Percentiles rank a stretch among this genome's conserved stretches.
Conservation (phyloP, 352 stramenopile genomes). For the Phytophthora hybrid region DNA sequence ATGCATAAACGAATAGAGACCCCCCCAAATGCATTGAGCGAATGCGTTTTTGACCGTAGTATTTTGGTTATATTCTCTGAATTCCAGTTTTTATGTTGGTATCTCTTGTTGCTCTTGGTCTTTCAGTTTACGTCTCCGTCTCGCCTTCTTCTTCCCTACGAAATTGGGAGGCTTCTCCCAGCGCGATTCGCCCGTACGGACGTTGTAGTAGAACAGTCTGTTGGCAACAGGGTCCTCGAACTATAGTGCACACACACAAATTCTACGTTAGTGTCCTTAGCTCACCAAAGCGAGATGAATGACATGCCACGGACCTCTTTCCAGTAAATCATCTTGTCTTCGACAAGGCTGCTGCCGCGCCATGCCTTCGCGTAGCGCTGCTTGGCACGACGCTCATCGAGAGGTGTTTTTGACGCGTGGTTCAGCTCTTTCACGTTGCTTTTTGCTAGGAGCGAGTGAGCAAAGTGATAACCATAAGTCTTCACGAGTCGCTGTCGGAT, state of each 20-base stretch:
- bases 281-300: neutral
- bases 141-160: conserved; percentile 42
- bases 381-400: conserved; percentile 45
- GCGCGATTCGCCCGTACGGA: conserved; percentile 70
- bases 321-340: conserved; percentile 71
- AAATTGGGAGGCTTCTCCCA: conserved; percentile 63
- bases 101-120: neutral
- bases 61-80: conserved; percentile 1
- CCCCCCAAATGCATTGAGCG: neutral
- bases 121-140: conserved; percentile 24
- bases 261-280: neutral
- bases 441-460: conserved; percentile 51
- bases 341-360: conserved; percentile 34
- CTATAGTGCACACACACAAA: conserved; percentile 31
- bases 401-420: conserved; percentile 31
- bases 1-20: conserved; percentile 17
- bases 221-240: conserved; percentile 53
- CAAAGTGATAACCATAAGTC: conserved; percentile 63
- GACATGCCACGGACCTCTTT: conserved; percentile 54
- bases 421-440: conserved; percentile 50
- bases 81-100: neutral
- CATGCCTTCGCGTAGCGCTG: conserved; percentile 54
- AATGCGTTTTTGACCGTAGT: conserved; percentile 4
- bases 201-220: conserved; percentile 73
- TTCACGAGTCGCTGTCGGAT: conserved; percentile 49